Base-by-base conservation (phyloP, 352 stramenopile species). In the Phytophthora pistaciae region DNA sequence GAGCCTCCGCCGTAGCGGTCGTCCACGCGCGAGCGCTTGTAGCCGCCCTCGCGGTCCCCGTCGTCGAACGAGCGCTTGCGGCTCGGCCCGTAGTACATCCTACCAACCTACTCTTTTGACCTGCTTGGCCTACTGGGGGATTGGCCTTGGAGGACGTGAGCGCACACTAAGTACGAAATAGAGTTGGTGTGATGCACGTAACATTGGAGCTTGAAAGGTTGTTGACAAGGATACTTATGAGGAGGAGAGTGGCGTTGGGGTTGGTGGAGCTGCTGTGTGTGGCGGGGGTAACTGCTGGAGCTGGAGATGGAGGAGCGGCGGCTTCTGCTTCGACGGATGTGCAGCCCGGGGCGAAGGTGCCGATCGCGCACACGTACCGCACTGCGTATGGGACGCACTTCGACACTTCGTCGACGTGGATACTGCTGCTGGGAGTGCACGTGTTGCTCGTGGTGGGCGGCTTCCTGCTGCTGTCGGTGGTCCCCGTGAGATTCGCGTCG, bases 41-140 rank as follows among this genome's bases (percentile, higher is more conserved):
- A 84, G 56, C 75, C 78, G 46, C 74, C 63, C 46, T 83, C 71
- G 52, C 75, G 73, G 62, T 84, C 67, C 40, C 76, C 71, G 42
- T 88, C 84, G 56, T 92, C 79, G 64, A 85, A 82, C 49, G 88
- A 91, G 48, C 87, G 88, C 75, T 93, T 91, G 60, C 78, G 74
- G 18, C 78, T 81, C 4, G 83, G 27, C 18, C 66, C 48, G 52
- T 83, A 53, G 40, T 49, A 74, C 73, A 88, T 73, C 49, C 14
- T 48, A 31, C 27, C 27, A 5, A 42, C 33, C 13, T 16, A 10
- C 13, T 9, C 27, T 14, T 50, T 50, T 50, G 42, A 50, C 20
- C 10, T 42, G 33, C 33, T 40, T 40, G 33, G 9, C 8, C 33
- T 10, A 40, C 33, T 42, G 36, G 27, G 20, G 54, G 46, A 60